phyloP scores from a whole-genome alignment of 768 basidiomycete genomes.

The Candolleomyces eurysporus region DNA sequence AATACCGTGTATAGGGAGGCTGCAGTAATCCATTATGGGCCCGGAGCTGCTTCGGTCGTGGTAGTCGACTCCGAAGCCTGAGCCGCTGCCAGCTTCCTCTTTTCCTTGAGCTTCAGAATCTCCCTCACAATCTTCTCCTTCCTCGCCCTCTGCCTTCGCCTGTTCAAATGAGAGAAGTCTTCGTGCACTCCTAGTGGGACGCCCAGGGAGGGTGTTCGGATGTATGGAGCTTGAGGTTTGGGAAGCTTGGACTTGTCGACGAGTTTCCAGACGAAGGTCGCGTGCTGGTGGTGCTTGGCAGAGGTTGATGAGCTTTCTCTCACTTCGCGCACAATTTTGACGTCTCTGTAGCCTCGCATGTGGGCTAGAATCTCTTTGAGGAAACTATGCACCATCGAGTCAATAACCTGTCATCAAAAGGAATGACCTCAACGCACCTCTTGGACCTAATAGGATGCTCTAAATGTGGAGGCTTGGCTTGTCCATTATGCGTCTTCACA shows the following conservation, averaged over 20 bases:
- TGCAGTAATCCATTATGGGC: neutral
- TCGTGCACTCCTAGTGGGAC: slow-evolving; percentile 44
- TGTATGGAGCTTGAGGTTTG: neutral
- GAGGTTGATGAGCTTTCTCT: slow-evolving; percentile 21
- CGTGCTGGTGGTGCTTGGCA: slow-evolving; percentile 7
- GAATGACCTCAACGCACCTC: slow-evolving; percentile 30
- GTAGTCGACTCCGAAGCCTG: neutral
- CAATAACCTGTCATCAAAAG: neutral
- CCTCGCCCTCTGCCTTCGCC: slow-evolving; percentile 47
- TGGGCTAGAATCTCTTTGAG: slow-evolving; percentile 54
- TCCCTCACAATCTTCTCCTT: slow-evolving; percentile 38
- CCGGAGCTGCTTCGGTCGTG: neutral
- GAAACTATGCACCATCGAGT: slow-evolving; percentile 37
- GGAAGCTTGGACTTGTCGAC: slow-evolving; percentile 9
- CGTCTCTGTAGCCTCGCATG: slow-evolving; percentile 37
- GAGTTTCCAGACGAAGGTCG: slow-evolving; percentile 16
- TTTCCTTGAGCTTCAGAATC: slow-evolving; percentile 32
- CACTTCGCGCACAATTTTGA: slow-evolving; percentile 40
- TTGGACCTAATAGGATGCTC: slow-evolving; percentile 56
- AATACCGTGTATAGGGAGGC: neutral
- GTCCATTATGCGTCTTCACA: neutral
- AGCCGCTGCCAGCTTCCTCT: neutral
- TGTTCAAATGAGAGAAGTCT: slow-evolving; percentile 59
- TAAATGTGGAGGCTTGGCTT: slow-evolving; percentile 31
- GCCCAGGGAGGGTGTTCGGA: slow-evolving; percentile 26